Evolutionary conservation across 1,284 basidiomycete species (phyloP), one percentile per base, ranked within the genome.

Genomic region (Kwoniella shivajii): DNA sequence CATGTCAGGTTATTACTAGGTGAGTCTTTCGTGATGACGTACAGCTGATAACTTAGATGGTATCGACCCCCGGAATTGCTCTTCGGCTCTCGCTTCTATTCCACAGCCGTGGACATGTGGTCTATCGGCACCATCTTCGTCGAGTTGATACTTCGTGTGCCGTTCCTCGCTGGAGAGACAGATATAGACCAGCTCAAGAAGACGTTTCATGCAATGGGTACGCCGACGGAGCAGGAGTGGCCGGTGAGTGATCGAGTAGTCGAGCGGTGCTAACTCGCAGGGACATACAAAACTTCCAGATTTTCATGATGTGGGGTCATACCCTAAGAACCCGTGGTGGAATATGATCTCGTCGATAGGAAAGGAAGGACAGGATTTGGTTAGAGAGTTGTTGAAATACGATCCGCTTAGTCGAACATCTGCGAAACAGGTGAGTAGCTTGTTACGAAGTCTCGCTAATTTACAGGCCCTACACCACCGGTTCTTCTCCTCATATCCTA

Each of bases 101-200:
- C 89, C 73, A 94, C 95, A 1, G 93, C 91, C 10, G 98, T 99
- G 68, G 96, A 99, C 78, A 91, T 99, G 50, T 99, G 96, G 96
- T 96, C 92, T 1, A 96, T 94, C 56, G 96, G 96, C 2, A 99
- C 96, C 69, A 99, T 99, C 70, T 94, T 99, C 75, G 92, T 95
- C n/a, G 93, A 97, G 80, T 91, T 95, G 86, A 71, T 77, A 6
- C 66, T 78, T 37, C 63, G 92, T 16, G 85, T 87, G 53, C 94
- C 95, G 1, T 84, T 98, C 31, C 93, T 98, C 82, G 92, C 95
- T 5, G 95, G 96, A 11, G 93, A 98, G 67, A 90, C 86, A 50
- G 96, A 99, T 72, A 88, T 97, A 82, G 94, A 97, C 71, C 96
- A 99, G 75, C 79, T 99, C 26, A 94, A 92, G 69, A 92, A 89